A percentile compares a stretch with the other conserved stretches of the same genome.
Conservation (phyloP, 306 rosid genomes). For the Cicer bijugum region DNA sequence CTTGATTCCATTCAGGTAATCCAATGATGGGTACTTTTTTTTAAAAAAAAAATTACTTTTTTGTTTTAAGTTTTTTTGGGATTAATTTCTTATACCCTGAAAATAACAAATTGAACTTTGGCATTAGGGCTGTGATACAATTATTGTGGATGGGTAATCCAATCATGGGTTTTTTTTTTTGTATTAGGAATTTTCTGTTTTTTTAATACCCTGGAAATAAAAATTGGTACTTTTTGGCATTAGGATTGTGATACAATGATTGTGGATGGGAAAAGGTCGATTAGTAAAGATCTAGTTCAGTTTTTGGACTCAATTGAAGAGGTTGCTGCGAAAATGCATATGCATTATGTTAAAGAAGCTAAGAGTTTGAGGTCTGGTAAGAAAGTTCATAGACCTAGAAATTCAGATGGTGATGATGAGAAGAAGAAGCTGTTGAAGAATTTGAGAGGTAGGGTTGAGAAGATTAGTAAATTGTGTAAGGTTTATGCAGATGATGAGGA, state of each 20-base stretch:
- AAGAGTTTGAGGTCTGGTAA: conserved; percentile 56
- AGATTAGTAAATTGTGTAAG: conserved; percentile 59
- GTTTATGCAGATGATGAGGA: conserved; percentile 55
- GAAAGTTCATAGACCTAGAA: conserved; percentile 49
- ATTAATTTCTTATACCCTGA: not conserved
- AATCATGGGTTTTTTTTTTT: too few relatives aligned
- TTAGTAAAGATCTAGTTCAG: conserved; percentile 70
- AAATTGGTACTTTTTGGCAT: not conserved
- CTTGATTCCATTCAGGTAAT: conserved; percentile 82
- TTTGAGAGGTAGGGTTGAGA: conserved; percentile 79
- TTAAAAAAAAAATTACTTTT: too few relatives aligned
- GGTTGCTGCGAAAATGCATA: conserved; percentile 57
- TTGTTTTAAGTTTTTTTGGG: conserved; percentile 28
- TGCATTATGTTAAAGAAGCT: conserved; percentile 45
- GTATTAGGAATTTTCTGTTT: not conserved
- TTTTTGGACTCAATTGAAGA: conserved; percentile 76
- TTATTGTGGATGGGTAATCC: conserved; percentile 59
- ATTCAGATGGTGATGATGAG: conserved; percentile 48
- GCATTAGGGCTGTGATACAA: conserved; percentile 63
- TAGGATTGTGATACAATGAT: conserved; percentile 72
- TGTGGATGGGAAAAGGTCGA: conserved; percentile 67
- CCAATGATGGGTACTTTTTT: not conserved
- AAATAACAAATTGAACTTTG: not conserved
- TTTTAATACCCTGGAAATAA: not conserved
- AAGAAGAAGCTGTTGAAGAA: conserved; percentile 63